These are phyloP conservation scores for Borovskyia barvae DNA, from an alignment of 208 protist genomes.

Conservation along the genomic window DNA sequence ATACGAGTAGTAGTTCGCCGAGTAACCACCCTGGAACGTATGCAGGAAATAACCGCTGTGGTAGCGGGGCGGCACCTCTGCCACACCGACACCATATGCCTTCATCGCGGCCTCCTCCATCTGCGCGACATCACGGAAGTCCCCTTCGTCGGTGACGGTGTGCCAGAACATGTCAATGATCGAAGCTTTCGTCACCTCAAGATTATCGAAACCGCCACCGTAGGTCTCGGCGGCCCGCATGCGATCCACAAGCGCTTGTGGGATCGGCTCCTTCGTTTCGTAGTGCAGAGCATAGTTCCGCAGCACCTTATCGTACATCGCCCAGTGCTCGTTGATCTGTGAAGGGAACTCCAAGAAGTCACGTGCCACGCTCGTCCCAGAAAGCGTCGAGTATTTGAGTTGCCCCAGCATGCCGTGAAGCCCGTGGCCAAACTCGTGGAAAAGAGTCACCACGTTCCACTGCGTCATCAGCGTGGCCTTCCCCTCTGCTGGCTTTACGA, in stretches of 20 bases:
- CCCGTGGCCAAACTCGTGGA: conserved; percentile 71
- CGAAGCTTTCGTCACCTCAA: conserved; percentile 49
- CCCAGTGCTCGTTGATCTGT: conserved; percentile 81
- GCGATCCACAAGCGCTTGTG: conserved; percentile 42
- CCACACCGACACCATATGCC: background rate
- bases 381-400: conserved; percentile 31
- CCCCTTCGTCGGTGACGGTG: conserved; percentile 24
- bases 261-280: conserved; percentile 47
- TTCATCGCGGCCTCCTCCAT: conserved; percentile 32
- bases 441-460: conserved; percentile 51
- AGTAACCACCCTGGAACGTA: conserved; percentile 70
- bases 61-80: conserved; percentile 32
- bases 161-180: conserved; percentile 62
- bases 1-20: conserved; percentile 73
- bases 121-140: conserved; percentile 8
- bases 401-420: conserved; percentile 77
- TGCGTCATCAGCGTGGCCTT: conserved; percentile 55
- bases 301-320: conserved; percentile 41
- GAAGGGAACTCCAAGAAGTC: conserved; percentile 84
- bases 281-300: conserved; percentile 52
- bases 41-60: conserved; percentile 54
- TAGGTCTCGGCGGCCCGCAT: conserved; percentile 29
- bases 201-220: conserved; percentile 32
- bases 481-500: conserved; percentile 38
- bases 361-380: conserved; percentile 60